A percentile compares a stretch with the other conserved stretches of the same genome.
Evolutionary conservation across 495 filamentous ascomycete species (phyloP).

Genomic region (Tuber indicum): DNA sequence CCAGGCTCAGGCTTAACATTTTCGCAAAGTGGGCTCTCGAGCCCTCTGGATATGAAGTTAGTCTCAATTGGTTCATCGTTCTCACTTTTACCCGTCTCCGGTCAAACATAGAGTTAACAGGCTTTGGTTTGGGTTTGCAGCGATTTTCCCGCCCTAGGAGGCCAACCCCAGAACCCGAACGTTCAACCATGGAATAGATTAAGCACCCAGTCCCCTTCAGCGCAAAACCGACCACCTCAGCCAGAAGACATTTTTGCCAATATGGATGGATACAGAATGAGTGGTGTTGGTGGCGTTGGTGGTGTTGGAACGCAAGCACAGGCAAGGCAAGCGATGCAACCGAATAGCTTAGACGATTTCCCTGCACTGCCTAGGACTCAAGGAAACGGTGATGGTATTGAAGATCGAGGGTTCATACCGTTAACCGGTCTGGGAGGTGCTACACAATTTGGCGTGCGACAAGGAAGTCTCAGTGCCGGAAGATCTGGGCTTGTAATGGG

Average conservation of each 20-base stretch:
- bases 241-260: conserved; percentile 35
- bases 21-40: conserved; percentile 36
- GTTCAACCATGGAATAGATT: conserved; percentile 41
- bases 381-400: conserved; percentile 26
- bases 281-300: conserved; percentile 26
- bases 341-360: conserved; percentile 37
- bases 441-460: conserved; percentile 27
- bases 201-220: conserved; percentile 37
- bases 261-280: conserved; percentile 39
- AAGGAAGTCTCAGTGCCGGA: conserved; percentile 20
- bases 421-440: conserved; percentile 26
- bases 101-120: conserved; percentile 17
- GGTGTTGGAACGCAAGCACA: conserved; percentile 16
- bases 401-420: conserved; percentile 32
- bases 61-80: not conserved
- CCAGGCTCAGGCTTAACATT: conserved; percentile 38
- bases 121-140: conserved; percentile 15
- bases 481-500: conserved; percentile 29
- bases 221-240: conserved; percentile 34
- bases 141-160: conserved; percentile 41
- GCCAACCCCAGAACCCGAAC: conserved; percentile 35
- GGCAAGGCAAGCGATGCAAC: conserved; percentile 33
- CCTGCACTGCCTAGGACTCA: conserved; percentile 34
- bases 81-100: not conserved
- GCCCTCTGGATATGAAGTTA: conserved; percentile 39